Evolutionary conservation across 2,329 filamentous ascomycete genomes (phyloP).

Genomic region (Alternaria sp.): DNA sequence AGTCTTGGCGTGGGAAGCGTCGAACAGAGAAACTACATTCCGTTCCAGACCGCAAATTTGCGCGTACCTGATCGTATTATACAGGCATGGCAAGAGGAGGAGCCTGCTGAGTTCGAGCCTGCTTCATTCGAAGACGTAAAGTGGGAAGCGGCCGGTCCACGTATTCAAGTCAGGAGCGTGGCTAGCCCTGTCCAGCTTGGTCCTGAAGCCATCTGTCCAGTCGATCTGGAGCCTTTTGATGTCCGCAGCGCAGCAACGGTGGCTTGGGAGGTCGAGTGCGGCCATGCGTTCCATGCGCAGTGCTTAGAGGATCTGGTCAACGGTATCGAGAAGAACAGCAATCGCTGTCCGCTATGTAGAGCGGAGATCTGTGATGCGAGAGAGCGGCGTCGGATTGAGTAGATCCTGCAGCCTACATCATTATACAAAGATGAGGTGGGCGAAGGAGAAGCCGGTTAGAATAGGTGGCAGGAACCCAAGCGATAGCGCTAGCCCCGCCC

Average conservation of each 20-base stretch:
- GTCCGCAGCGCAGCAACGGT: neutral
- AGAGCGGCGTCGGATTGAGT: neutral
- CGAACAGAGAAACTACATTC: neutral
- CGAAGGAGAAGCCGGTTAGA: neutral
- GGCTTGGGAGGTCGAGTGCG: neutral
- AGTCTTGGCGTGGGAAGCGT: neutral
- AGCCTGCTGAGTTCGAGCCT: neutral
- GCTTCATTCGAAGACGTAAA: neutral
- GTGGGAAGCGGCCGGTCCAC: neutral
- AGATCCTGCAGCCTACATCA: neutral
- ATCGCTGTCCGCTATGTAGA: neutral
- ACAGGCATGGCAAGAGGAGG: neutral
- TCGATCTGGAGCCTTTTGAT: neutral
- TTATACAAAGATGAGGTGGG: neutral
- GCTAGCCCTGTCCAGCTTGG: neutral
- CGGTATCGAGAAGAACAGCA: neutral
- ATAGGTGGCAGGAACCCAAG: neutral
- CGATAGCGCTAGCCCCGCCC: neutral
- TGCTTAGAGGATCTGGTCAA: neutral
- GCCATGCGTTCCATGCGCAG: neutral
- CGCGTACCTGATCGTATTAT: neutral
- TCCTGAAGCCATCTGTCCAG: neutral
- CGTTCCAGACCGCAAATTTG: neutral
- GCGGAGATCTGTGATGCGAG: neutral
- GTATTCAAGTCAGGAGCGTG: neutral